Percentiles rank a stretch among this genome's conserved stretches.
phyloP scores from a whole-genome alignment of 208 protist species.

The Naegleria gruberi region DNA sequence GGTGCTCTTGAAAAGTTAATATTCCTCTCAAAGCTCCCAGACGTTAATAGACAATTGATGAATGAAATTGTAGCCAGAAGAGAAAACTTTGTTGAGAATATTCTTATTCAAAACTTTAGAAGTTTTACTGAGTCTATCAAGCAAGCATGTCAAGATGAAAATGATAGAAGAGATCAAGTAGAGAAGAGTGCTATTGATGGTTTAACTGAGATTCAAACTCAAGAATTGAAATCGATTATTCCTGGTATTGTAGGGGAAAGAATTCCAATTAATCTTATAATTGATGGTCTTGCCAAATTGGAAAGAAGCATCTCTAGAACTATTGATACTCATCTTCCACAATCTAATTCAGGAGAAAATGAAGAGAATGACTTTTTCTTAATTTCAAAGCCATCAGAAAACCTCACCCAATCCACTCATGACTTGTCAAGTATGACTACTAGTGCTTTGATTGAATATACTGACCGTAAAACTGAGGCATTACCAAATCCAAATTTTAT shows the following conservation, averaged over 20 bases:
- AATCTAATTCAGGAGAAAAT: background rate
- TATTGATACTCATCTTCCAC: background rate
- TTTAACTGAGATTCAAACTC: background rate
- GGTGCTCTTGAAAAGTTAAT: background rate
- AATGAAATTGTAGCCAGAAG: background rate
- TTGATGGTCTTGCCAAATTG: background rate
- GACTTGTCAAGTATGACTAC: background rate
- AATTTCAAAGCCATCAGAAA: background rate
- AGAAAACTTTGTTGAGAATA: background rate
- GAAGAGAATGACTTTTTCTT: background rate
- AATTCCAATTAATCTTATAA: background rate
- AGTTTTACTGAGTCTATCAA: background rate
- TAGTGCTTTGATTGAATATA: background rate
- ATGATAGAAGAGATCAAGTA: background rate
- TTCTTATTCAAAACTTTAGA: background rate
- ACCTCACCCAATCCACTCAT: background rate
- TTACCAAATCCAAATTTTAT: no score
- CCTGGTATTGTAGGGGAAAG: background rate
- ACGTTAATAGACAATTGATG: background rate
- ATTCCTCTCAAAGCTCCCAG: background rate
- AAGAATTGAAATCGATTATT: background rate
- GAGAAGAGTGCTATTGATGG: background rate
- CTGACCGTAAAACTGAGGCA: background rate
- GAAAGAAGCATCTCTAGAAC: background rate
- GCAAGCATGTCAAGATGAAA: background rate